phyloP scores from a whole-genome alignment of 2,329 filamentous ascomycete species.

The Diaporthe nobilis region DNA sequence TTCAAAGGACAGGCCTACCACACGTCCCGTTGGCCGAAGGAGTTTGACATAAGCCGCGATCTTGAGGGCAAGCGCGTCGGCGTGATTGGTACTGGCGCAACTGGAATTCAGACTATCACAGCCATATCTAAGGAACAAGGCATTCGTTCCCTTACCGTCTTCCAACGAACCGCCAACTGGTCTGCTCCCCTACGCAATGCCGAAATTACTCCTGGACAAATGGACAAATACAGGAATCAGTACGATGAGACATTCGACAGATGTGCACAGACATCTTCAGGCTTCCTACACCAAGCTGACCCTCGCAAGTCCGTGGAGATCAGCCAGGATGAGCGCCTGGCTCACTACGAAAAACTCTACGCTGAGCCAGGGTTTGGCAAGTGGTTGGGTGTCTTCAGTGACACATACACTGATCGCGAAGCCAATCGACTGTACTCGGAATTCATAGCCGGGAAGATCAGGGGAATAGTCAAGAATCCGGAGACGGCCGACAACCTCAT shows the following conservation, averaged over 20 bases:
- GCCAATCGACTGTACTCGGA: constrained; percentile 28
- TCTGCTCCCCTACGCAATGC: constrained; percentile 38
- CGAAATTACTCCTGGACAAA: constrained; percentile 33
- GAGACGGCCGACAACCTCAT: constrained; percentile 60
- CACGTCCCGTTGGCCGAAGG: constrained; percentile 48
- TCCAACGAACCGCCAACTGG: constrained; percentile 43
- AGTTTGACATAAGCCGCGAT: constrained; percentile 41
- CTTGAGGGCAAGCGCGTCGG: constrained; percentile 45
- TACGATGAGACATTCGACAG: constrained; percentile 34
- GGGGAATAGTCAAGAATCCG: constrained; percentile 54
- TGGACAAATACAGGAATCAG: constrained; percentile 21
- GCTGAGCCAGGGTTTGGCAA: constrained; percentile 36
- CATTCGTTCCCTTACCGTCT: constrained; percentile 41
- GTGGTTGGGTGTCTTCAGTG: constrained; percentile 38
- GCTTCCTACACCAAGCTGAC: constrained; percentile 32
- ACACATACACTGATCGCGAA: constrained; percentile 35
- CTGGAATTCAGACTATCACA: constrained; percentile 49
- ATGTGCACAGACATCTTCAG: constrained; percentile 33
- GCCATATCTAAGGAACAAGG: constrained; percentile 40
- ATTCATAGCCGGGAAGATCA: constrained; percentile 56
- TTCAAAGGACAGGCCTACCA: constrained; percentile 50
- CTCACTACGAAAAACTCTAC: constrained; percentile 40
- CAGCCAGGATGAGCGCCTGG: constrained; percentile 37
- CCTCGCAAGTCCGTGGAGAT: constrained; percentile 37
- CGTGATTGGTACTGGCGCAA: constrained; percentile 50